Percentiles rank a stretch among this genome's conserved stretches.
phyloP scores from a whole-genome alignment of 148 eudicot species.

The Dysphania ambrosioides region DNA sequence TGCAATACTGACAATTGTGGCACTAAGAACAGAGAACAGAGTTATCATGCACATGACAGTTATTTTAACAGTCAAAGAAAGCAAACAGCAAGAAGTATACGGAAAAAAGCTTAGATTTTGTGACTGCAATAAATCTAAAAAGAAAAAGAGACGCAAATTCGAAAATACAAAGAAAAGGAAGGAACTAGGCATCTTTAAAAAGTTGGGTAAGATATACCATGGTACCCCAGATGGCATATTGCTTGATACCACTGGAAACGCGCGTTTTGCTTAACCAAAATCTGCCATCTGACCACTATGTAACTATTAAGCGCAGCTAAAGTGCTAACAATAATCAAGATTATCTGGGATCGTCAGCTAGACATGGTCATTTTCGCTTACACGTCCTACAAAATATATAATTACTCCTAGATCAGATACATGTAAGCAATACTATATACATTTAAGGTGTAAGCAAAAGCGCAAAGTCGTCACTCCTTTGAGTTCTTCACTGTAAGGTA shows the following conservation, averaged over 20 bases:
- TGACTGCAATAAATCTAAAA: background rate
- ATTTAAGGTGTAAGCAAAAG: too few relatives aligned
- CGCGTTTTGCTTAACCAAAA: background rate
- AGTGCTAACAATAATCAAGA: background rate
- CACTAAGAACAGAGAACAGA: background rate
- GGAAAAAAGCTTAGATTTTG: background rate
- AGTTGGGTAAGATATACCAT: slow-evolving; percentile 25
- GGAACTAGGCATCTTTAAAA: slow-evolving; percentile 14
- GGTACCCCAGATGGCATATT: slow-evolving; percentile 25
- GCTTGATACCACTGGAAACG: slow-evolving; percentile 22
- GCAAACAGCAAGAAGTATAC: background rate
- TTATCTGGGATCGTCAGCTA: background rate
- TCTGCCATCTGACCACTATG: background rate
- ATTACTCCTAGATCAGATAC: background rate
- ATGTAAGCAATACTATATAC: background rate
- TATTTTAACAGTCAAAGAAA: background rate
- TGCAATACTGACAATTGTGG: slow-evolving; percentile 14
- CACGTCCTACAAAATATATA: background rate
- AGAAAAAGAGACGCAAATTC: background rate
- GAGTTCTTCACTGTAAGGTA: too few relatives aligned
- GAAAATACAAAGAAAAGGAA: background rate
- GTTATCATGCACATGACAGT: background rate
- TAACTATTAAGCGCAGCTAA: background rate
- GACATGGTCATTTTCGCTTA: slow-evolving; percentile 2
- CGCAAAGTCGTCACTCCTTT: too few relatives aligned